Conservation (phyloP, 148 eudicot species). For the Dysphania ambrosioides region DNA sequence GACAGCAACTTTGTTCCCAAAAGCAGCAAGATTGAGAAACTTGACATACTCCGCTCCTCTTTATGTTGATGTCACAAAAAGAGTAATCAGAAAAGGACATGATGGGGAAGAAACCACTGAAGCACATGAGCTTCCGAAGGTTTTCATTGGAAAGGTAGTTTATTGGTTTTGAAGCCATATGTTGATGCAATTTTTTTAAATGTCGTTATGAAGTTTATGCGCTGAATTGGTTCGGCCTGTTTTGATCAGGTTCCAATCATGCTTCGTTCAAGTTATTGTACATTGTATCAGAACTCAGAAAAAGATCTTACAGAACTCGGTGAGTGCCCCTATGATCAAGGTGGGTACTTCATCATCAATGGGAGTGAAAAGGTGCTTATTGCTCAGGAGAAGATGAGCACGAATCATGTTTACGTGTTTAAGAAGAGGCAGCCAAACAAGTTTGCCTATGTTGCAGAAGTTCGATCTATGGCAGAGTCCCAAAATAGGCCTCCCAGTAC, state of each 20-base stretch:
- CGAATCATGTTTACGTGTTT: slow-evolving; percentile 95
- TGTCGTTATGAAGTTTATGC: not conserved
- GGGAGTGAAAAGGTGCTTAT: slow-evolving; percentile 98
- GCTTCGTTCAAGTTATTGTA: slow-evolving; percentile 98
- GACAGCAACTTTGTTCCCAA: slow-evolving; percentile 94
- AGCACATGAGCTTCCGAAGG: slow-evolving; percentile 89
- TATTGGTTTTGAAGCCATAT: not conserved
- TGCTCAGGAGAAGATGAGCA: slow-evolving; percentile 99
- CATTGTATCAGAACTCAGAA: slow-evolving; percentile 87
- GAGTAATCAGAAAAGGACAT: slow-evolving; percentile 87
- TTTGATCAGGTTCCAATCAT: slow-evolving; percentile 80
- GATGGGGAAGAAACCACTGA: slow-evolving; percentile 96
- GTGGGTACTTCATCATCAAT: slow-evolving; percentile 97
- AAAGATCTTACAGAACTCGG: slow-evolving; percentile 98
- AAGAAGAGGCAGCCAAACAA: slow-evolving; percentile 99
- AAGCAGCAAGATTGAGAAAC: slow-evolving; percentile 95
- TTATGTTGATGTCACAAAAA: slow-evolving; percentile 86
- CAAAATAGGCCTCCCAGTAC: slow-evolving; percentile 96
- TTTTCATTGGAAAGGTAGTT: slow-evolving; percentile 89
- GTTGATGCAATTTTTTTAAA: not conserved
- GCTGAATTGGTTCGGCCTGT: slow-evolving; percentile 1
- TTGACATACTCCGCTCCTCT: slow-evolving; percentile 94
- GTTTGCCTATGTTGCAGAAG: slow-evolving; percentile 94
- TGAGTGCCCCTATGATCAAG: slow-evolving; percentile 97
- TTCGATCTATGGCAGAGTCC: slow-evolving; percentile 93